Conservation (phyloP, 2,329 filamentous ascomycete genomes). For the Penicillium sp. region DNA sequence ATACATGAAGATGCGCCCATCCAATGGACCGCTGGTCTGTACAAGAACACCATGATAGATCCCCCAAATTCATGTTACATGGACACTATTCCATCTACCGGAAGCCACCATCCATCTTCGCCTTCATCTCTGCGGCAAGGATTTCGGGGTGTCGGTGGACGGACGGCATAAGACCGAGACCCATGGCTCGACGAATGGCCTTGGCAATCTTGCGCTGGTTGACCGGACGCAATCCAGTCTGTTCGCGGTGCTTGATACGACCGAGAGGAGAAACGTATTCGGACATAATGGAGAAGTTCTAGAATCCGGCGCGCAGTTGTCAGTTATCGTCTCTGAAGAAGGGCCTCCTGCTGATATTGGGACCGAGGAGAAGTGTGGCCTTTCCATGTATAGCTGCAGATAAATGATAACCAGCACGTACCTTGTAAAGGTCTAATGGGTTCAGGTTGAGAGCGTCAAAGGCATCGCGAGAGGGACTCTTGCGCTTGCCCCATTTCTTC, state of each 20-base stretch:
- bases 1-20: constrained; percentile 22
- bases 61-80: not conserved
- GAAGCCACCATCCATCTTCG: constrained; percentile 29
- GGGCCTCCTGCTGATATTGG: not conserved
- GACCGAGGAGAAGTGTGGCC: not conserved
- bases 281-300: constrained; percentile 92
- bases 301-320: constrained; percentile 9
- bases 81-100: constrained; percentile 13
- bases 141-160: constrained; percentile 88
- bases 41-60: constrained; percentile 18
- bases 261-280: constrained; percentile 86
- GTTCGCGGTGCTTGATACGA: constrained; percentile 73
- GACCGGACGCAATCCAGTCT: constrained; percentile 78
- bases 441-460: constrained; percentile 79
- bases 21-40: constrained; percentile 17
- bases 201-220: constrained; percentile 95
- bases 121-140: constrained; percentile 50
- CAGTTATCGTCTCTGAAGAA: constrained; percentile 1
- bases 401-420: constrained; percentile 42
- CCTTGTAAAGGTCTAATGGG: constrained; percentile 84
- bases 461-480: constrained; percentile 64
- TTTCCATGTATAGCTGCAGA: not conserved
- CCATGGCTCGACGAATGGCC: constrained; percentile 84
- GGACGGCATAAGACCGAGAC: constrained; percentile 87
- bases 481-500: constrained; percentile 71